phyloP scores from a whole-genome alignment of 345 rosid genomes.

The Brassica cretica region DNA sequence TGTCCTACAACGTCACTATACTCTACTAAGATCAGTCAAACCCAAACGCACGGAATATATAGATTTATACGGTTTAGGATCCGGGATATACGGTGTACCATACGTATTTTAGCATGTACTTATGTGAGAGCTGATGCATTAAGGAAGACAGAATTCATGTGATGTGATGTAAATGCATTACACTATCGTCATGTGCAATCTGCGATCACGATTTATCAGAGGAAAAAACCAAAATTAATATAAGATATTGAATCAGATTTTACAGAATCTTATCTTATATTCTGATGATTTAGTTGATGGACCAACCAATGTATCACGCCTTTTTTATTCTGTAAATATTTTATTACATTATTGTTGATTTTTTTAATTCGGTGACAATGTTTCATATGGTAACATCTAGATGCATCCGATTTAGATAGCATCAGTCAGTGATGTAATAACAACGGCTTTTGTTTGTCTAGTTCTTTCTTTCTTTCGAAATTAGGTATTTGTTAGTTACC shows the following conservation, averaged over 20 bases:
- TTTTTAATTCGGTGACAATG: neutral
- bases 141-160: constrained; percentile 31
- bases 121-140: constrained; percentile 24
- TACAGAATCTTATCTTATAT: constrained; percentile 40
- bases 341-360: neutral
- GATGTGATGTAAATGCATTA: constrained; percentile 40
- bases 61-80: constrained; percentile 1
- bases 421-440: constrained; percentile 18
- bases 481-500: constrained; percentile 6
- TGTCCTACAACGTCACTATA: neutral
- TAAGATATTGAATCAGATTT: constrained; percentile 32
- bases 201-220: constrained; percentile 30
- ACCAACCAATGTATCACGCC: constrained; percentile 20
- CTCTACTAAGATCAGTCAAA: constrained; percentile 5
- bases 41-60: constrained; percentile 8
- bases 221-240: neutral
- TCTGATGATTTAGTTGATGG: constrained; percentile 27
- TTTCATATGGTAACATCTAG: constrained; percentile 19
- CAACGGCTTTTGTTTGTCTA: neutral
- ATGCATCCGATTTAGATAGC: constrained; percentile 20
- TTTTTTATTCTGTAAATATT: neutral
- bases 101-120: constrained; percentile 27
- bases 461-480: neutral
- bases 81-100: constrained; percentile 29
- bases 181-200: constrained; percentile 40